Evolutionary conservation across 305 asterid genomes (phyloP).

Genomic region (Solanum hybrid): DNA sequence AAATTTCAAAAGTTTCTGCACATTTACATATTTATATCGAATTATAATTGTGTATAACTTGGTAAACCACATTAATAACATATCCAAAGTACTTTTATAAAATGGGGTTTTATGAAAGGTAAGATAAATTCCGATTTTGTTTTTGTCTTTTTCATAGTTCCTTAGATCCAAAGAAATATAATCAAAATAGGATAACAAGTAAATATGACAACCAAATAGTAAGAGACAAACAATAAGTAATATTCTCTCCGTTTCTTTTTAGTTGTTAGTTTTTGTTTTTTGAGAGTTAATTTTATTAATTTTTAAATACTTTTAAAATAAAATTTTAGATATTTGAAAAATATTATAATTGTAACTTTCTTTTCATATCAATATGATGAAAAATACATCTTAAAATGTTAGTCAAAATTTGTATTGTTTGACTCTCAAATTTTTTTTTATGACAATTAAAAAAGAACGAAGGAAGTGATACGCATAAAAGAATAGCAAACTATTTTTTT

Average conservation of each 20-base stretch:
- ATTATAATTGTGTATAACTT: background rate
- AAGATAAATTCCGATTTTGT: background rate
- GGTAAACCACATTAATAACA: background rate
- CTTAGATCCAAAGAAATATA: background rate
- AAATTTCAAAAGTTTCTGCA: background rate
- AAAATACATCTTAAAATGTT: too few relatives aligned
- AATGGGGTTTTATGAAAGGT: background rate
- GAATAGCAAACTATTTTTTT: background rate
- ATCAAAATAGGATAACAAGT: background rate
- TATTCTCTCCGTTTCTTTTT: too few relatives aligned
- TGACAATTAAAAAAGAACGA: background rate
- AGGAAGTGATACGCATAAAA: background rate
- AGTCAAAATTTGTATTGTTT: background rate
- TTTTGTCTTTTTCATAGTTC: background rate
- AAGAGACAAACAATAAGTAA: background rate
- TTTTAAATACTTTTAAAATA: too few relatives aligned
- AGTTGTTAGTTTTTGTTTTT: accelerated
- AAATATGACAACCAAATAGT: background rate
- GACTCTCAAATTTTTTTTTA: too few relatives aligned
- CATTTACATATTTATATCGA: background rate
- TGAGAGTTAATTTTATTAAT: background rate
- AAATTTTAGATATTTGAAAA: accelerated
- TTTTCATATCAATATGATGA: too few relatives aligned
- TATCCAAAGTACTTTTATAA: background rate
- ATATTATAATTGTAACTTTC: too few relatives aligned